Percentiles rank a stretch among this genome's conserved stretches.
Evolutionary conservation across 306 rosid species (phyloP).

Genomic region (Rubus parviflorus): DNA sequence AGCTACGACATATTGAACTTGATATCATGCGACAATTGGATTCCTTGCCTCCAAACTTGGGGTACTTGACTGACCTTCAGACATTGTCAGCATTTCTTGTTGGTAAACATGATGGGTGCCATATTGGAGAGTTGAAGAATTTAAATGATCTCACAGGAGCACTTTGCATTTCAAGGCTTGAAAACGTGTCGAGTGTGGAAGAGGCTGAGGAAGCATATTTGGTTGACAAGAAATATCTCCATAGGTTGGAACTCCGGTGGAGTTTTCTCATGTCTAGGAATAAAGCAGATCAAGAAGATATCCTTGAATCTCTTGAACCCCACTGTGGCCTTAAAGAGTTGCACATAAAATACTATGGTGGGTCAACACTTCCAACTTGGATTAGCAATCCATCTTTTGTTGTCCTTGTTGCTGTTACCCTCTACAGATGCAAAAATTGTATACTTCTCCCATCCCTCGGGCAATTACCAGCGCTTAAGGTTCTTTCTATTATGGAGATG

Average conservation of each 20-base stretch:
- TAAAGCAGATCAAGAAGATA: not conserved
- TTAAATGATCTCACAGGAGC: slow-evolving; percentile 5
- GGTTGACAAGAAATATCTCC: not conserved
- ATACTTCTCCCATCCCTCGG: slow-evolving; percentile 20
- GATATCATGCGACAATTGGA: slow-evolving; percentile 12
- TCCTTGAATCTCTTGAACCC: slow-evolving; percentile 19
- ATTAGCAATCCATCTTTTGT: not conserved
- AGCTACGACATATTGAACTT: slow-evolving; percentile 23
- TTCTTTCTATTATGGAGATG: slow-evolving; percentile 13
- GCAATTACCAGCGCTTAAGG: slow-evolving; percentile 21
- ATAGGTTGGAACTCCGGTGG: slow-evolving; percentile 15
- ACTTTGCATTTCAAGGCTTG: slow-evolving; percentile 22
- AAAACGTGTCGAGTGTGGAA: not conserved
- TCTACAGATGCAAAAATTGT: slow-evolving; percentile 13
- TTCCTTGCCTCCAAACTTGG: not conserved
- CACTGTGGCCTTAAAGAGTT: slow-evolving; percentile 4
- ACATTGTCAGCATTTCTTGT: not conserved
- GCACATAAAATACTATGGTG: slow-evolving; percentile 7
- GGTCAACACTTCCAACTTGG: slow-evolving; percentile 24
- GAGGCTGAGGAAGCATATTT: slow-evolving; percentile 18
- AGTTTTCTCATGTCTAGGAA: not conserved
- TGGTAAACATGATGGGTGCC: not conserved
- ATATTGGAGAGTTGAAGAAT: slow-evolving; percentile 13
- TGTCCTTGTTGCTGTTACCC: not conserved
- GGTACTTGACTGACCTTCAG: not conserved